Percentiles rank a stretch among this genome's conserved stretches.
These are phyloP conservation scores for Acrocalymma vagum DNA, from an alignment of 2,329 filamentous ascomycete species.

Conservation along the genomic window DNA sequence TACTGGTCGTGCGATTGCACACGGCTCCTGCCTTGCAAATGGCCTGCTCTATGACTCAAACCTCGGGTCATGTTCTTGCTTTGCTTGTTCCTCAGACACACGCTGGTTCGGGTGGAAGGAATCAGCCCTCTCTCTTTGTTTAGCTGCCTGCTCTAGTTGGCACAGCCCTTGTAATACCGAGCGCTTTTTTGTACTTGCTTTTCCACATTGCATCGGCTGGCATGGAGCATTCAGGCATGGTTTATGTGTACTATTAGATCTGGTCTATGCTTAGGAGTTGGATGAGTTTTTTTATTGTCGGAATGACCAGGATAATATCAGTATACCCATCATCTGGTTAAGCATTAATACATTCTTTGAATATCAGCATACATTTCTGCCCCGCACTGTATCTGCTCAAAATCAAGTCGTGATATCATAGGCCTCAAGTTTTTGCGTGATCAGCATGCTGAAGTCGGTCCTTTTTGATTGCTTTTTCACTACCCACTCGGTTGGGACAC, in stretches of 20 bases:
- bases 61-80: constrained; percentile 29
- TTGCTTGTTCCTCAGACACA: constrained; percentile 34
- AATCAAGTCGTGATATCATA: too few relatives aligned
- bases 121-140: constrained; percentile 26
- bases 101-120: constrained; percentile 48
- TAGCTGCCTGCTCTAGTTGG: constrained; percentile 35
- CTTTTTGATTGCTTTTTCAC: too few relatives aligned
- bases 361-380: too few relatives aligned
- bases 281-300: constrained; percentile 27
- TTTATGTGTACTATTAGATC: constrained; percentile 23
- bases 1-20: constrained; percentile 17
- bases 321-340: constrained; percentile 22
- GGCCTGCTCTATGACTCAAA: constrained; percentile 34
- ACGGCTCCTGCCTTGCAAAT: constrained; percentile 23
- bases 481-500: too few relatives aligned
- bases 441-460: too few relatives aligned
- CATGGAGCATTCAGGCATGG: constrained; percentile 29
- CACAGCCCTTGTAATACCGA: constrained; percentile 46
- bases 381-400: too few relatives aligned
- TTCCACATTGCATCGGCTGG: constrained; percentile 42
- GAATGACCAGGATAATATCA: constrained; percentile 30
- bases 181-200: constrained; percentile 35
- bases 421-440: too few relatives aligned
- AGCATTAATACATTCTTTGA: constrained; percentile 16
- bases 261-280: constrained; percentile 28